These are phyloP conservation scores for Botrytis fragariae DNA, from an alignment of 2,329 filamentous ascomycete genomes.

Conservation along the genomic window DNA sequence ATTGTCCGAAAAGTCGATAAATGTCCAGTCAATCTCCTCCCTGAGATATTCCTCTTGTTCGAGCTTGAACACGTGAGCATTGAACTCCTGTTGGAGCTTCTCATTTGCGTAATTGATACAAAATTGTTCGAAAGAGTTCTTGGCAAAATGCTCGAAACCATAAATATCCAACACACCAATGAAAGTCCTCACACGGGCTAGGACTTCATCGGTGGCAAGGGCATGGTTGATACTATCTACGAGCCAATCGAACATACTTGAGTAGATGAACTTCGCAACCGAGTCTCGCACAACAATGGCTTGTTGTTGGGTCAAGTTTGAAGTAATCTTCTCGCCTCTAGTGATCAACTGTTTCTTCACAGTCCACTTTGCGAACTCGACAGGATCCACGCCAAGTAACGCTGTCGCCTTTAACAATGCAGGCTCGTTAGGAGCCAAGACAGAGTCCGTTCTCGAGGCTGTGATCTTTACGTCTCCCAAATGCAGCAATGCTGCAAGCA, in stretches of 20 bases:
- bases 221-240: slow-evolving; percentile 95
- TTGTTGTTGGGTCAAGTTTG: slow-evolving; percentile 90
- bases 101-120: slow-evolving; percentile 99
- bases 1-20: slow-evolving; percentile 99
- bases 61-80: slow-evolving; percentile 97
- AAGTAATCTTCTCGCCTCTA: slow-evolving; percentile 94
- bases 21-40: slow-evolving; percentile 98
- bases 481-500: slow-evolving; percentile 88
- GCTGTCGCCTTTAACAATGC: slow-evolving; percentile 76
- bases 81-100: slow-evolving; percentile 98
- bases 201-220: slow-evolving; percentile 82
- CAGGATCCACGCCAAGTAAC: slow-evolving; percentile 82
- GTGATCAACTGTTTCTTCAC: slow-evolving; percentile 98
- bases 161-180: slow-evolving; percentile 99
- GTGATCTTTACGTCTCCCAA: slow-evolving; percentile 96
- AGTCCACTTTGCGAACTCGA: slow-evolving; percentile 94
- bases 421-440: slow-evolving; percentile 76
- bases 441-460: slow-evolving; percentile 83
- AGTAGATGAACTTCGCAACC: slow-evolving; percentile 98
- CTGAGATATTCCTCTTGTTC: slow-evolving; percentile 97
- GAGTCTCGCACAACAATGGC: slow-evolving; percentile 94
- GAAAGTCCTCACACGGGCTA: slow-evolving; percentile 80
- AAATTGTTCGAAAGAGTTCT: slow-evolving; percentile 99
- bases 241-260: slow-evolving; percentile 96
- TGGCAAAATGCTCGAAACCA: slow-evolving; percentile 98